Evolutionary conservation across 306 rosid genomes (phyloP).

Genomic region (Cucurbita ficifolia): DNA sequence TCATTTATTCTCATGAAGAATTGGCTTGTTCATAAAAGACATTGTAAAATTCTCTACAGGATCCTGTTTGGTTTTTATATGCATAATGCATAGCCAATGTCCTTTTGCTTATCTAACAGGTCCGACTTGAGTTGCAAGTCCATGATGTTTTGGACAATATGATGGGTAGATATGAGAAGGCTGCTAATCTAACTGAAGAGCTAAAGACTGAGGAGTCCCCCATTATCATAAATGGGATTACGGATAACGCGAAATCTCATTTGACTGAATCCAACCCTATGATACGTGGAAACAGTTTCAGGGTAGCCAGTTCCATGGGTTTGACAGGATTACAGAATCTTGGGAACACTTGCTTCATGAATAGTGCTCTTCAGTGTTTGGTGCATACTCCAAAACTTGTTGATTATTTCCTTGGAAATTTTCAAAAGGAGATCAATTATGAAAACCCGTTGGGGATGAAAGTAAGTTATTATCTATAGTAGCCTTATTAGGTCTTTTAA

Average conservation of each 20-base stretch:
- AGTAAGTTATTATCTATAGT: constrained; percentile 21
- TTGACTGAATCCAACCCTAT: constrained; percentile 16
- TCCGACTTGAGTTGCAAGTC: constrained; percentile 58
- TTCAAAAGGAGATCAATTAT: constrained; percentile 52
- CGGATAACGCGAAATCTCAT: constrained; percentile 16
- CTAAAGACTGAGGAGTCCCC: constrained; percentile 22
- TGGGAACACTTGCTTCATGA: constrained; percentile 94
- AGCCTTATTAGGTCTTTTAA: not conserved
- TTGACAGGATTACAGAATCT: constrained; percentile 78
- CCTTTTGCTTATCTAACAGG: constrained; percentile 24
- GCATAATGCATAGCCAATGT: not conserved
- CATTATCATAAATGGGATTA: constrained; percentile 37
- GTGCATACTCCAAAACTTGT: constrained; percentile 68
- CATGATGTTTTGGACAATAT: constrained; percentile 38
- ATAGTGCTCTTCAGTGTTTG: constrained; percentile 77
- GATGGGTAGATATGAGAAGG: constrained; percentile 19
- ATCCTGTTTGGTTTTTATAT: not conserved
- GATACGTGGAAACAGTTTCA: constrained; percentile 24
- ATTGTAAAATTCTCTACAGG: not conserved
- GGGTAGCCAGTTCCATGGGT: constrained; percentile 42
- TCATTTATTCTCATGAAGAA: not conserved
- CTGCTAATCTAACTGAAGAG: constrained; percentile 24
- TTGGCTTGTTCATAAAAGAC: not conserved
- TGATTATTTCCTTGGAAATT: constrained; percentile 73
- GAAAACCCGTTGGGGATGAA: constrained; percentile 79